Conservation (phyloP, 352 stramenopile species). For the Phytophthora syringae region DNA sequence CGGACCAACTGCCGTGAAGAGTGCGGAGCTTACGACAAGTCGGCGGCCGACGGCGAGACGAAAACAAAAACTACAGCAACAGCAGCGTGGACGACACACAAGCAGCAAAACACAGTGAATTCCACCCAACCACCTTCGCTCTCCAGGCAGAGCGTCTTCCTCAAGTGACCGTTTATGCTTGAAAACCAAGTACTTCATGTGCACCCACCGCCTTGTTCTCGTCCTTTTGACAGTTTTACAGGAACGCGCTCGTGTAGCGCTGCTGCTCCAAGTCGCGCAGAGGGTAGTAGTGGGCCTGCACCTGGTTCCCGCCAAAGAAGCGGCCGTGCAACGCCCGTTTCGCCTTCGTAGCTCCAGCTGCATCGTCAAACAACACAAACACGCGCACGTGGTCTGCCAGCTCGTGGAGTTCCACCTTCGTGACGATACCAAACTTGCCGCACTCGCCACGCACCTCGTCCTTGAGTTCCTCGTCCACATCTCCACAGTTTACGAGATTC, state of each 20-base stretch:
- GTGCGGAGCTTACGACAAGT: slow-evolving; percentile 25
- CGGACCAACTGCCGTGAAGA: slow-evolving; percentile 48
- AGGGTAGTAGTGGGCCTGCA: slow-evolving; percentile 69
- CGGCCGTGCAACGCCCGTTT: slow-evolving; percentile 71
- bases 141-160: not conserved
- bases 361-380: slow-evolving; percentile 75
- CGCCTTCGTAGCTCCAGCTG: slow-evolving; percentile 50
- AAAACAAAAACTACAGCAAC: slow-evolving; percentile 33
- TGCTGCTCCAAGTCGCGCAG: slow-evolving; percentile 49
- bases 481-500: slow-evolving; percentile 72
- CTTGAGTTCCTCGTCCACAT: slow-evolving; percentile 76
- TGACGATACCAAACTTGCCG: slow-evolving; percentile 63
- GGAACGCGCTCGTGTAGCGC: slow-evolving; percentile 62
- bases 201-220: slow-evolving; percentile 18
- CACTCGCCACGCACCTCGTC: slow-evolving; percentile 77
- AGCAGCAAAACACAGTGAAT: slow-evolving; percentile 35
- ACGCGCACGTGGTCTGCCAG: slow-evolving; percentile 75
- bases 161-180: slow-evolving; percentile 22
- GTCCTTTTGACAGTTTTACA: slow-evolving; percentile 35
- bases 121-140: slow-evolving; percentile 8
- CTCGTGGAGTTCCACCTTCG: slow-evolving; percentile 66
- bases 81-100: slow-evolving; percentile 41
- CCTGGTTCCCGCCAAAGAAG: slow-evolving; percentile 81
- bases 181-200: slow-evolving; percentile 22
- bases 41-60: not conserved